phyloP scores from a whole-genome alignment of 2,329 filamentous ascomycete genomes.

The Claviceps quebecensis region DNA sequence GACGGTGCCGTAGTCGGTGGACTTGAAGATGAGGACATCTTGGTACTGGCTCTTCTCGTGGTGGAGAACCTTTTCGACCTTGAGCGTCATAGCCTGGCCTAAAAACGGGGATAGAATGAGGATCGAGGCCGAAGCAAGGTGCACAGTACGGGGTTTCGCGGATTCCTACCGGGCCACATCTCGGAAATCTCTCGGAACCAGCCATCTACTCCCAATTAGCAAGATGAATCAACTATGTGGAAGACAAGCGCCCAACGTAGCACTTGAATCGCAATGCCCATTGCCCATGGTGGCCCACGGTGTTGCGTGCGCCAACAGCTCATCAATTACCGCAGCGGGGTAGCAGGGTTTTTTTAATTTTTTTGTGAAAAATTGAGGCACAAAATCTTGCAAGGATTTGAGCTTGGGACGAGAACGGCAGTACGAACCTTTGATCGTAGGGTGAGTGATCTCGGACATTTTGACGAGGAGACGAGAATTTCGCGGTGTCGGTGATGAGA shows the following conservation, averaged over 20 bases:
- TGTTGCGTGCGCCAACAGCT: neutral
- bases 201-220: constrained; percentile 53
- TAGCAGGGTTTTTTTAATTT: neutral
- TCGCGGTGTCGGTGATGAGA: constrained; percentile 5
- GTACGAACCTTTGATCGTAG: constrained; percentile 53
- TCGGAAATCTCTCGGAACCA: constrained; percentile 99
- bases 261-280: neutral
- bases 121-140: neutral
- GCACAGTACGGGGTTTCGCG: neutral
- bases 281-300: no score
- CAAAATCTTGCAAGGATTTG: neutral
- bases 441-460: constrained; percentile 57
- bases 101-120: constrained; percentile 5
- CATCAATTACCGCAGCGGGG: neutral
- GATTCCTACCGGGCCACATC: constrained; percentile 70
- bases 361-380: neutral
- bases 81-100: constrained; percentile 96
- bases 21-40: constrained; percentile 98
- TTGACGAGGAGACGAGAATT: constrained; percentile 15
- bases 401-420: constrained; percentile 4
- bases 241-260: no score
- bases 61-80: constrained; percentile 94
- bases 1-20: constrained; percentile 89
- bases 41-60: constrained; percentile 99
- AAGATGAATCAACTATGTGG: neutral